Evolutionary conservation across 495 filamentous ascomycete genomes (phyloP), one percentile per base, ranked within the genome.

Genomic region (Penicillium mononematosum): DNA sequence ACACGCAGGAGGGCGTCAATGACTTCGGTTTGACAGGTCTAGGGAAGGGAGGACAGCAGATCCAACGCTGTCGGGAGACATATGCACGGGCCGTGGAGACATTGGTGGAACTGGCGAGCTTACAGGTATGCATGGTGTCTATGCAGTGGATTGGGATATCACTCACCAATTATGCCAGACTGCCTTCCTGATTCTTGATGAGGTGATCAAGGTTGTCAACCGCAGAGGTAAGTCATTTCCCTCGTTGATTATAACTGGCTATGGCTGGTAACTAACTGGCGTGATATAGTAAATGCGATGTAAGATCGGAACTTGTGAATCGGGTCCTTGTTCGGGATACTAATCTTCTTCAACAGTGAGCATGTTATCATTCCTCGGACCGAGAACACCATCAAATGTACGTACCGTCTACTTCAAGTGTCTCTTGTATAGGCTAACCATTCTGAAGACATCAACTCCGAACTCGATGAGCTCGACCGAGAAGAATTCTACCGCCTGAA

Each of bases 171-270:
- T 6, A 19, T 25, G 54, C 10, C 65, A 91, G 85, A 99, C 94
- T 62, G 95, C 94, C 6, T 99, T 99, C 67, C 89, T 99, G 39
- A 97, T 96, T 59, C 71, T 99, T 58, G 94, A 99, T 69, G 95
- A 98, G 68, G 95, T 99, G 53, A 99, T 99, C 74, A 99, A 99
- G 80, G 90, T 97, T 25, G 94, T 99, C 32, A 99, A 98, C 72
- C 85, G 94, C 59, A 88, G 94, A 90, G 88, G 86, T 87, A 75
- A 71, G 81, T 66, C 27, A 24, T 39, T 11, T 29, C n/a, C n/a
- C 3, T 27, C 11, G 51, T 5, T 12, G 31, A 44, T 14, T 24
- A 25, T 19, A n/a, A 31, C 48, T 5, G 44, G 10, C 20, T 47
- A 32, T 45, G 51, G 32, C 5, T 49, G 50, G 32, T 5, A 41